A percentile compares a stretch with the other conserved stretches of the same genome.
These are phyloP conservation scores for Solanum dulcamara DNA, from an alignment of 257 asterid species.

Conservation along the genomic window DNA sequence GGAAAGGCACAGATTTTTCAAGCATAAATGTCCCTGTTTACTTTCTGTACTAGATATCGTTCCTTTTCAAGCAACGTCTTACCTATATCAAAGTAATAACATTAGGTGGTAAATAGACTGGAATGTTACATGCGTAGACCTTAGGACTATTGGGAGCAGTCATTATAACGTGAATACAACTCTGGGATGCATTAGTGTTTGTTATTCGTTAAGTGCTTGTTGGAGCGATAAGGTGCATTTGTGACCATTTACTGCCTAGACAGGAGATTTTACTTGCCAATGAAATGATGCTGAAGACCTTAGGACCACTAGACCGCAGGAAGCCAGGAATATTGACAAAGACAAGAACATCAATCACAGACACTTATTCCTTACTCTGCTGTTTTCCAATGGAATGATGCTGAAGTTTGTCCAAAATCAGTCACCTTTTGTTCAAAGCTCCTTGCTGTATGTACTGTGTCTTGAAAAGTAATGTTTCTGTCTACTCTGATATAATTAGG, in stretches of 20 bases:
- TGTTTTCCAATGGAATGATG: neutral
- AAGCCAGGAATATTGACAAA: neutral
- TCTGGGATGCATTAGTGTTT: neutral
- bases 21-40: neutral
- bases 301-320: neutral
- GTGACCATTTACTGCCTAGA: neutral
- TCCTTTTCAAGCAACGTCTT: neutral
- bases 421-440: neutral
- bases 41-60: neutral
- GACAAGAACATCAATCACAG: neutral
- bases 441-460: neutral
- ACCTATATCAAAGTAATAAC: neutral
- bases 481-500: neutral
- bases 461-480: neutral
- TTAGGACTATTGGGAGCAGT: neutral
- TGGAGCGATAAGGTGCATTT: neutral
- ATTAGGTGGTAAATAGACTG: neutral
- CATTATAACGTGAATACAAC: neutral
- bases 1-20: neutral
- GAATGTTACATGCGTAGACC: neutral
- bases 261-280: neutral
- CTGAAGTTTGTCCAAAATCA: neutral
- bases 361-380: neutral
- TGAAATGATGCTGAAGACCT: neutral
- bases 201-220: neutral